Base-by-base conservation (phyloP, 192 early-diverging fungal genomes). In the Umbelopsis isabellina region DNA sequence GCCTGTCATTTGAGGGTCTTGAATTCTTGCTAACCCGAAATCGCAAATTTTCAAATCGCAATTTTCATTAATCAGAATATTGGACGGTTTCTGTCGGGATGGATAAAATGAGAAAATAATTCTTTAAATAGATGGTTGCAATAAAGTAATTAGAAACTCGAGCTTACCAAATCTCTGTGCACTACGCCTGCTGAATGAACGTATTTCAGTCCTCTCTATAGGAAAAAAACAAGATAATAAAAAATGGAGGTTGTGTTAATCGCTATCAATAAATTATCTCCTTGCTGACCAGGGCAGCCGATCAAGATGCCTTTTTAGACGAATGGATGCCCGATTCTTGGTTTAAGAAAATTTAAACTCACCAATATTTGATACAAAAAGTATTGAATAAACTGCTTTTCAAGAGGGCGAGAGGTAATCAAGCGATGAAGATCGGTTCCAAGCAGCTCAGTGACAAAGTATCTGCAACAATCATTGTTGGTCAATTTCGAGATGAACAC, bases 21-120 rank as follows among this genome's bases (percentile, higher is more conserved):
- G 92, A 49, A 97, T 90, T 70, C 97, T 91, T 4, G 97, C 97
- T 50, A 99, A 79, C 4, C 97, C 97, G 80, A 99, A 96, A 80
- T 99, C 97, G 80, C 95, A 97, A 73, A 99, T 99, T 85, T 95
- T 98, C 46, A 98, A 85, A 77, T 98, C 97, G 75, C 97, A 97
- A 83, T 98, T 96, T 73, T 96, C 95, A 75, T 97, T 97, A 72
- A 98, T 90, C 21, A 98, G 86, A 79, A 98, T 94, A 72, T 98
- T 98, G 79, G 91, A 92, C 13, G 97, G 97, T 88, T 96, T 95
- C 85, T 86, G 68, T 44, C 16, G 6, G 16, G 51, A 21, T 18
- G 46, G 18, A 49, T 46, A 2, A 20, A 35, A 25, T 48, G 15
- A 47, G 46, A 52, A 25, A 18, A 41, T 6, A 45, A 2, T 18